Evolutionary conservation across 2,329 filamentous ascomycete species (phyloP).

Genomic region (Colletotrichum ledebouriae): DNA sequence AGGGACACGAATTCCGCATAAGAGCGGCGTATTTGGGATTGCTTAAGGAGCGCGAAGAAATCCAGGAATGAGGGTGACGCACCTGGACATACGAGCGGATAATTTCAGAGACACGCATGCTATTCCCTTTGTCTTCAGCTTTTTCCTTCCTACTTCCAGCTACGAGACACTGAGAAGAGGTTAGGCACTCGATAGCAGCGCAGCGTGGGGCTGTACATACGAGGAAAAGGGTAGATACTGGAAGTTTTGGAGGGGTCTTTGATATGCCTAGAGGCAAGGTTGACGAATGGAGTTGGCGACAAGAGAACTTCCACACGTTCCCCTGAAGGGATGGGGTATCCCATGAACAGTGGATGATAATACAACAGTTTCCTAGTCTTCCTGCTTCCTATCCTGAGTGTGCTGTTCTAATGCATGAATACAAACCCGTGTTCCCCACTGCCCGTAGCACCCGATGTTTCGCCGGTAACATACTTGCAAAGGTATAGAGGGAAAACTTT

Average conservation of each 20-base stretch:
- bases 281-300: slow-evolving; percentile 38
- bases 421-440: too few relatives aligned
- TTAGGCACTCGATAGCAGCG: slow-evolving; percentile 13
- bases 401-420: too few relatives aligned
- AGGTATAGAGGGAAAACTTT: too few relatives aligned
- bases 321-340: slow-evolving; percentile 10
- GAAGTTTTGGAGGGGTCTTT: slow-evolving; percentile 27
- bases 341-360: slow-evolving; percentile 37
- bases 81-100: slow-evolving; percentile 41
- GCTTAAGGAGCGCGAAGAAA: slow-evolving; percentile 31
- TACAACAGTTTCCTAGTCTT: slow-evolving; percentile 27
- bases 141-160: slow-evolving; percentile 2
- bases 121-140: slow-evolving; percentile 38
- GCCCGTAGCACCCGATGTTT: too few relatives aligned
- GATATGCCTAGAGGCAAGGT: slow-evolving; percentile 34
- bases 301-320: background rate
- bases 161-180: slow-evolving; percentile 5
- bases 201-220: slow-evolving; percentile 21
- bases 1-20: slow-evolving; percentile 43
- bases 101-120: slow-evolving; percentile 35
- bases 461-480: too few relatives aligned
- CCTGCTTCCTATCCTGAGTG: too few relatives aligned
- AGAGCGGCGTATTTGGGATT: slow-evolving; percentile 42
- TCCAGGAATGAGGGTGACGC: slow-evolving; percentile 27
- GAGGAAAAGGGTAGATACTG: slow-evolving; percentile 9